A percentile compares a stretch with the other conserved stretches of the same genome.
Conservation (phyloP, 768 basidiomycete species). For the Rhizopogon sp. region DNA sequence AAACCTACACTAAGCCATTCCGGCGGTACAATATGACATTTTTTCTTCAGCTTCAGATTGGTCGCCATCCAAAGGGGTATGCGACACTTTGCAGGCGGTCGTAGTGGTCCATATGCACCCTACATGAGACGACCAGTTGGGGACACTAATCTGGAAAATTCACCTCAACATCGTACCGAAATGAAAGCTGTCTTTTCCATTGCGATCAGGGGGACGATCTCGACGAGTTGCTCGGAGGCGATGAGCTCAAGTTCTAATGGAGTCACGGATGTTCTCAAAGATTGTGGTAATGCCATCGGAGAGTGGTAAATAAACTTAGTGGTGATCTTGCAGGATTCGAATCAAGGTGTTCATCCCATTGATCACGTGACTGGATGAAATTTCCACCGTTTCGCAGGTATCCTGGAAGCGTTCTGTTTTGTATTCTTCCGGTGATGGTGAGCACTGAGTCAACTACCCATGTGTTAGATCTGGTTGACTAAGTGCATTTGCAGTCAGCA, state of each 20-base stretch:
- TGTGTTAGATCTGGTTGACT: neutral
- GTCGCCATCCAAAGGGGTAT: constrained; percentile 97
- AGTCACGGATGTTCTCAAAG: constrained; percentile 66
- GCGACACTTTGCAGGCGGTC: constrained; percentile 77
- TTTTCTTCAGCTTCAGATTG: constrained; percentile 90
- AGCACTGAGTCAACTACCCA: neutral
- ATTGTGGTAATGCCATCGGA: constrained; percentile 72
- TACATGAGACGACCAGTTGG: constrained; percentile 21
- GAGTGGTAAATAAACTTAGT: neutral
- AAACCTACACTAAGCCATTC: constrained; percentile 84
- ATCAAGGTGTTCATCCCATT: neutral
- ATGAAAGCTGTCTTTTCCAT: constrained; percentile 93
- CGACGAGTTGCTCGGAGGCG: constrained; percentile 78
- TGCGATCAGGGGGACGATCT: constrained; percentile 82
- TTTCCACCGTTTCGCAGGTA: no score
- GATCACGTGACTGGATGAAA: neutral
- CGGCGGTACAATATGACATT: constrained; percentile 89
- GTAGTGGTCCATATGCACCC: constrained; percentile 91
- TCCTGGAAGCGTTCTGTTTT: no score
- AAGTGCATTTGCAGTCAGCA: constrained; percentile 49
- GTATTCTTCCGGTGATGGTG: neutral
- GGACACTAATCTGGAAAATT: neutral
- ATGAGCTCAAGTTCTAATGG: constrained; percentile 87
- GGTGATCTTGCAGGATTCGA: no score
- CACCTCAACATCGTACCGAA: constrained; percentile 40